A percentile compares a stretch with the other conserved stretches of the same genome.
phyloP scores from a whole-genome alignment of 164 flowering plant genomes.

The Liriodendron chinense region DNA sequence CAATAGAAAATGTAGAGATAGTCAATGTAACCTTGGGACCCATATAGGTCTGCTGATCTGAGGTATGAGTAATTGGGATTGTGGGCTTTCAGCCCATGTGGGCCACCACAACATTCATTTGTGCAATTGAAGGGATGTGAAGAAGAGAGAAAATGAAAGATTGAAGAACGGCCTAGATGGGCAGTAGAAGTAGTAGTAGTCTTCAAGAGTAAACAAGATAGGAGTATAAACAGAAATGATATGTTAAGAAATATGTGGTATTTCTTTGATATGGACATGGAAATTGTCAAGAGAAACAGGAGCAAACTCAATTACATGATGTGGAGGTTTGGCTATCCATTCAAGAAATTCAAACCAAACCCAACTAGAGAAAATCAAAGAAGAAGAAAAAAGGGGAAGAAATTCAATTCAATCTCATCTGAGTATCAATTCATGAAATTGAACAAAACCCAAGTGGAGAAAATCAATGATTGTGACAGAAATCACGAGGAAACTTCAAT shows the following conservation, averaged over 20 bases:
- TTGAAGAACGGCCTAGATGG: neutral
- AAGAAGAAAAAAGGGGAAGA: no score
- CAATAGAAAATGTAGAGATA: constrained; percentile 66
- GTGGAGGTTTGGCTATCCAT: no score
- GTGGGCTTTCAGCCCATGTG: constrained; percentile 21
- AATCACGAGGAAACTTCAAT: no score
- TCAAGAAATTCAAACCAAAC: no score
- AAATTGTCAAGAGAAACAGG: neutral
- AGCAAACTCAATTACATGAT: no score
- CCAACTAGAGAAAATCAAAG: no score
- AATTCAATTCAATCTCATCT: no score
- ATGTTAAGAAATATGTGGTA: neutral
- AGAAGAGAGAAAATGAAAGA: neutral
- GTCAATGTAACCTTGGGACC: constrained; percentile 50
- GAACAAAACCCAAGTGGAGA: no score
- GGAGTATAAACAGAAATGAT: neutral
- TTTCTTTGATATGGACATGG: neutral
- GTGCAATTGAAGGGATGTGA: neutral
- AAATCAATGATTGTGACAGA: no score
- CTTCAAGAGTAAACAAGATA: neutral
- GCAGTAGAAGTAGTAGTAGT: neutral
- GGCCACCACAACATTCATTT: constrained; percentile 19
- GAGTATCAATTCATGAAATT: no score
- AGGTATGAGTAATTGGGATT: constrained; percentile 45
- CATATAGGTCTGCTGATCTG: constrained; percentile 39